Conservation (phyloP, 352 stramenopile genomes). For the Phytophthora macrochlamydospora region DNA sequence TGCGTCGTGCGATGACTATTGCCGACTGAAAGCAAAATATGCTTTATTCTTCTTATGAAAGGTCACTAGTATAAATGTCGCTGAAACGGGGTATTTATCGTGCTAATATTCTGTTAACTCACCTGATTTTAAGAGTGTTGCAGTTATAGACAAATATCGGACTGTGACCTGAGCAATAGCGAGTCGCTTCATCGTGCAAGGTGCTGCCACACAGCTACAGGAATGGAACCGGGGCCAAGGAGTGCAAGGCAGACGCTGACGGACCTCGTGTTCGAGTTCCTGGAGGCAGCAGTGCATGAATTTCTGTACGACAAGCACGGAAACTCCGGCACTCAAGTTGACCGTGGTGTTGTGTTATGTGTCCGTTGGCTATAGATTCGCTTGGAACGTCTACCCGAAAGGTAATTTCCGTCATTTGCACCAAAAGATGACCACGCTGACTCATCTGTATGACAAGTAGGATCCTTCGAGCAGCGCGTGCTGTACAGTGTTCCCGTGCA, state of each 20-base stretch:
- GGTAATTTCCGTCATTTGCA: constrained; percentile 19
- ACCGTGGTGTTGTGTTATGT: constrained; percentile 2
- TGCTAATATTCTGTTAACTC: too few species aligned
- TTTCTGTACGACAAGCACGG: constrained; percentile 60
- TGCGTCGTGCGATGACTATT: not conserved
- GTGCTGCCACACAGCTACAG: not conserved
- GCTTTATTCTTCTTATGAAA: not conserved
- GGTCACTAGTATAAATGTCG: not conserved
- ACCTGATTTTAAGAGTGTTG: too few species aligned
- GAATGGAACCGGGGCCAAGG: constrained; percentile 31
- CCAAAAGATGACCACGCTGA: too few species aligned
- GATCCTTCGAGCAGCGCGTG: constrained; percentile 64
- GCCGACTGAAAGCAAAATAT: not conserved
- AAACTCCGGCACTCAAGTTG: not conserved
- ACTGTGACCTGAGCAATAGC: too few species aligned
- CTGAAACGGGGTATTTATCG: too few species aligned
- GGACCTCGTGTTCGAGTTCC: constrained; percentile 75
- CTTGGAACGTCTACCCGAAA: constrained; percentile 59
- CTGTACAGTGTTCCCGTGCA: constrained; percentile 83
- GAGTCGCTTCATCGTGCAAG: too few species aligned
- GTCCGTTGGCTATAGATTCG: constrained; percentile 37
- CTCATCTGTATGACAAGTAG: constrained; percentile 16
- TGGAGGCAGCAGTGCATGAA: constrained; percentile 76
- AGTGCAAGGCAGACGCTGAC: constrained; percentile 41
- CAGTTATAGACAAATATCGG: too few species aligned